Conservation (phyloP, 345 rosid genomes). For the Lenwebbia sp. region DNA sequence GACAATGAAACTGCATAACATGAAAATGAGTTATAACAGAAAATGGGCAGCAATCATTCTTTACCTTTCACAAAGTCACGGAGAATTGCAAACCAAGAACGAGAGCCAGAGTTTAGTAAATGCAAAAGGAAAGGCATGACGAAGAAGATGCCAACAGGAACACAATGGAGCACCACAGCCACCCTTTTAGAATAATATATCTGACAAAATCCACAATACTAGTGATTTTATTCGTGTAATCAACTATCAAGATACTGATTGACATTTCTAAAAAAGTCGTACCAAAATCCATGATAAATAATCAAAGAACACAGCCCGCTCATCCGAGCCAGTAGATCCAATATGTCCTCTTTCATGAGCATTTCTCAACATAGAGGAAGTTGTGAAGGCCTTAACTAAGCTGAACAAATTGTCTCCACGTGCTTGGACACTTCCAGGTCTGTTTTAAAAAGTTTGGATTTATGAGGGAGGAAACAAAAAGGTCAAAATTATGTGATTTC, state of each 20-base stretch:
- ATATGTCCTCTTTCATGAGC: conserved; percentile 44
- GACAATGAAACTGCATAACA: not conserved
- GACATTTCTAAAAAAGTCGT: not conserved
- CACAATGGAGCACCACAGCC: conserved; percentile 60
- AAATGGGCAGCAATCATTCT: not conserved
- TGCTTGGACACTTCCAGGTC: conserved; percentile 99
- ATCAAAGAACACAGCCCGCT: conserved; percentile 87
- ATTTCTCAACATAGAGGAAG: conserved; percentile 61
- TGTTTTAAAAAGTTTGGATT: conserved; percentile 23
- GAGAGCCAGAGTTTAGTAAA: conserved; percentile 30
- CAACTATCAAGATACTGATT: not conserved
- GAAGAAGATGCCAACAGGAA: conserved; percentile 54
- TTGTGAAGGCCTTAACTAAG: conserved; percentile 63
- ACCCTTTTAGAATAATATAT: conserved; percentile 66
- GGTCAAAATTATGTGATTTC: not conserved
- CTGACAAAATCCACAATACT: conserved; percentile 36
- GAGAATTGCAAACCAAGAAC: conserved; percentile 37
- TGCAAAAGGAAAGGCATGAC: conserved; percentile 49
- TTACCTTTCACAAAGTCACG: conserved; percentile 70
- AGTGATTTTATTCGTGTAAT: not conserved
- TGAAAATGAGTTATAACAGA: not conserved
- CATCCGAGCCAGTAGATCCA: conserved; percentile 32
- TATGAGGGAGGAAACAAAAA: conserved; percentile 8
- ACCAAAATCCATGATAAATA: conserved; percentile 78
- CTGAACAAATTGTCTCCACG: conserved; percentile 90